Conservation (phyloP, 2,329 filamentous ascomycete species). For the Diplodia intermedia region DNA sequence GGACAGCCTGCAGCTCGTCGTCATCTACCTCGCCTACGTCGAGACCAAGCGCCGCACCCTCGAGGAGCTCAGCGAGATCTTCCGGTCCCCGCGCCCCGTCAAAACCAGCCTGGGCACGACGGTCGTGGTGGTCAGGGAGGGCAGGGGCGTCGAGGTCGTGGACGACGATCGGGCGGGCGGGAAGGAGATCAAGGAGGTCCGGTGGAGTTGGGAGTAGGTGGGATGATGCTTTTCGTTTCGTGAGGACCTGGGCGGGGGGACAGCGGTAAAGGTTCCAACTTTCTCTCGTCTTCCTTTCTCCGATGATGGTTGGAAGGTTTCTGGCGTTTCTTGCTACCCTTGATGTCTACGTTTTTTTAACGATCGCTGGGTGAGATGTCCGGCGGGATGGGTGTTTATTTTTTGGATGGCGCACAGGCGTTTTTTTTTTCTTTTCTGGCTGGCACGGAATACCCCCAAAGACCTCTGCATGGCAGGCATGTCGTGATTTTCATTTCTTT, state of each 20-base stretch:
- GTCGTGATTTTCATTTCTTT: background rate
- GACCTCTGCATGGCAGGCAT: background rate
- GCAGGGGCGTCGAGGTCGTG: slow-evolving; percentile 9
- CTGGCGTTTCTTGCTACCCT: background rate
- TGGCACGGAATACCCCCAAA: slow-evolving; percentile 1
- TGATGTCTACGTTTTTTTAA: background rate
- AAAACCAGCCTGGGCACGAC: slow-evolving; percentile 45
- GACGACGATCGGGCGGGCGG: background rate
- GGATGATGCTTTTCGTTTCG: too few species aligned
- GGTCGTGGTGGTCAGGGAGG: slow-evolving; percentile 22
- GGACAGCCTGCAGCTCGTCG: slow-evolving; percentile 51
- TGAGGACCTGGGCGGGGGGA: background rate
- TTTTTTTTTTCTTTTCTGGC: background rate
- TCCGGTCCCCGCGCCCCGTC: slow-evolving; percentile 50
- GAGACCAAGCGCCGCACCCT: slow-evolving; percentile 51
- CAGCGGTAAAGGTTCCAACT: background rate
- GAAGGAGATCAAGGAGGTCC: slow-evolving; percentile 13
- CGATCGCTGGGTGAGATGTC: background rate
- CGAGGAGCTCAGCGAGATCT: slow-evolving; percentile 56
- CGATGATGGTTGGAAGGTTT: background rate
- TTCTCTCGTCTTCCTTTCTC: background rate
- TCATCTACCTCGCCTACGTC: slow-evolving; percentile 49
- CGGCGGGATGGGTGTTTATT: background rate
- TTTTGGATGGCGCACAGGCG: background rate
- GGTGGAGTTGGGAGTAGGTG: slow-evolving; percentile 19